phyloP scores from a whole-genome alignment of 768 basidiomycete genomes.

The Podaxis carcinomalis region DNA sequence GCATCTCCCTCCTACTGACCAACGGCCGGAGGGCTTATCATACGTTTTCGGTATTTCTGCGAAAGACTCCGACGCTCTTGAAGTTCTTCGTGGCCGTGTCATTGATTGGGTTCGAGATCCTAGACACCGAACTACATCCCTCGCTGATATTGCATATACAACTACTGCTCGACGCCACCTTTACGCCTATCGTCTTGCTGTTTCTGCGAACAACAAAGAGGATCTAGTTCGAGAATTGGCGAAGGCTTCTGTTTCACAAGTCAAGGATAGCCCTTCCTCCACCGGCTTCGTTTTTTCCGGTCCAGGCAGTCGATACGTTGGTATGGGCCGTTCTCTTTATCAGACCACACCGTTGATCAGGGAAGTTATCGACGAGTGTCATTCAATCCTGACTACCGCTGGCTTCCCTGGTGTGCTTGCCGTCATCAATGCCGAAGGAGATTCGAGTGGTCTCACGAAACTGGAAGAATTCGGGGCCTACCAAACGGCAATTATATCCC shows the following conservation, averaged over 20 bases:
- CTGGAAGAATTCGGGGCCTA: conserved; percentile 37
- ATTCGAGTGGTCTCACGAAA: conserved; percentile 5
- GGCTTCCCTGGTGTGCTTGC: conserved; percentile 50
- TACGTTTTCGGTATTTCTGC: conserved; percentile 61
- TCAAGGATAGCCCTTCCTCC: conserved; percentile 20
- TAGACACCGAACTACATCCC: conserved; percentile 10
- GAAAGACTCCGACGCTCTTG: conserved; percentile 43
- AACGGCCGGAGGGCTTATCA: conserved; percentile 12
- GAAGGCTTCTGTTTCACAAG: conserved; percentile 27
- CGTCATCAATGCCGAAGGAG: conserved; percentile 30
- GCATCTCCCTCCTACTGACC: neutral
- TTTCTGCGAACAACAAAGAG: conserved; percentile 34
- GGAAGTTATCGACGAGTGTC: conserved; percentile 53
- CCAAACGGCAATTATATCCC: conserved; percentile 53
- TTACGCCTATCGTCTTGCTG: conserved; percentile 48
- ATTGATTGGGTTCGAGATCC: conserved; percentile 39
- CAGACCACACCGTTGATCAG: conserved; percentile 42
- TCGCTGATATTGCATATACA: conserved; percentile 59
- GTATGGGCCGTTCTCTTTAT: conserved; percentile 63
- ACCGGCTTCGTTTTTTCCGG: conserved; percentile 71
- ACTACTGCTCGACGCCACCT: conserved; percentile 61
- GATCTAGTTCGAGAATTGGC: conserved; percentile 45
- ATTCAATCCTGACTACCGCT: conserved; percentile 39
- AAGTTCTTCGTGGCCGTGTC: conserved; percentile 41
- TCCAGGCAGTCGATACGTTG: conserved; percentile 62